Evolutionary conservation across 2,329 filamentous ascomycete species (phyloP).

Genomic region (Trichoderma cornu-damae): DNA sequence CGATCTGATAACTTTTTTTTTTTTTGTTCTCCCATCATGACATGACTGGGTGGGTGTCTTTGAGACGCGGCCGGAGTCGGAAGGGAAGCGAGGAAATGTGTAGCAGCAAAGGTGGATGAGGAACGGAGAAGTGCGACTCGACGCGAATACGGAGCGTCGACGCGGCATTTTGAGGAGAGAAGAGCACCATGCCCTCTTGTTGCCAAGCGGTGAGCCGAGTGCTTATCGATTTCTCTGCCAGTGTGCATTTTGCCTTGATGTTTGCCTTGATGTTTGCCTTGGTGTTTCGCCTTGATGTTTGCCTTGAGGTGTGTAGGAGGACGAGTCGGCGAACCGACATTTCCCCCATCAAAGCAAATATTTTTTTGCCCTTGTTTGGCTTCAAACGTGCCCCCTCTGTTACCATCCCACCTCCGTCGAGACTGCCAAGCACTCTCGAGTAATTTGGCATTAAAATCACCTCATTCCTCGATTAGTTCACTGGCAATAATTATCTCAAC

Average conservation of each 20-base stretch:
- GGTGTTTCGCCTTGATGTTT: no score
- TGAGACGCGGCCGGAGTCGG: not conserved
- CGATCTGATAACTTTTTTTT: conserved; percentile 19
- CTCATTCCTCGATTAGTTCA: not conserved
- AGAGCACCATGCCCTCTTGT: no score
- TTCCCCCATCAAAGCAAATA: not conserved
- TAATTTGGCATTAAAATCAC: not conserved
- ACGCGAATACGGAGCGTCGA: conserved; percentile 8
- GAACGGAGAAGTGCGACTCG: not conserved
- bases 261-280: no score
- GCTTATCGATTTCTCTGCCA: no score
- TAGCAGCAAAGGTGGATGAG: not conserved
- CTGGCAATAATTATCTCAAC: not conserved
- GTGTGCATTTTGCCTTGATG: no score
- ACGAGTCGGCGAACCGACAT: no score
- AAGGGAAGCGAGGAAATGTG: no score
- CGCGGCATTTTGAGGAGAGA: not conserved
- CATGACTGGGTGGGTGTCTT: not conserved
- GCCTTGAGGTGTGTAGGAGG: no score
- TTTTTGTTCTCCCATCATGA: no score
- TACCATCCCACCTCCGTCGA: not conserved
- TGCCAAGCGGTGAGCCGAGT: no score
- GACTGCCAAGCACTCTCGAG: not conserved
- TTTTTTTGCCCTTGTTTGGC: not conserved
- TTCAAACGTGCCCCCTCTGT: no score